Evolutionary conservation across 2,329 filamentous ascomycete genomes (phyloP), one percentile per base, ranked within the genome.

Genomic region (Fusarium poae): DNA sequence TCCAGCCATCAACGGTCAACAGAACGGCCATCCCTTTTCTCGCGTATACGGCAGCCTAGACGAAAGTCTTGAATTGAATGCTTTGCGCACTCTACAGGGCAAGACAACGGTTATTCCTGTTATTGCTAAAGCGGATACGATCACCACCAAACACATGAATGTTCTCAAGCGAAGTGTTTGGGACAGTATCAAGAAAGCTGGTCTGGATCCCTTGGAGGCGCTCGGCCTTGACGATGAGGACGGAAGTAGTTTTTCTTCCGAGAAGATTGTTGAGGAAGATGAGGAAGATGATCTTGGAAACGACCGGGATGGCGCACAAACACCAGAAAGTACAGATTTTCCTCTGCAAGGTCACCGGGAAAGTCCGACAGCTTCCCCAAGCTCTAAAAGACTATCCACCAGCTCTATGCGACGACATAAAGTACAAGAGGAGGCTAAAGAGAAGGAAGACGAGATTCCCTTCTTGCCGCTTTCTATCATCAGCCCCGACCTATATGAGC

Each of bases 51-150:
- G 92, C 29, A 89, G 90, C 23, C 84, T 98, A 16, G 94, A 98
- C 73, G 91, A 97, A 70, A 92, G 93, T 70, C 86, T 99, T 12
- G 96, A 99, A 76, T 82, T 99, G 25, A 94, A 97, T 76, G 92
- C 97, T 59, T 85, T 99, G 74, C 92, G 92, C 48, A 92, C 91
- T 18, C 86, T 99, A 29, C 91, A 97, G 78, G 92, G 92, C 74
- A 97, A 97, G 84, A 98, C 96, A 0, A 97, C 93, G 0, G 93
- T 98, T 62, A 93, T 99, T 46, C 96, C 96, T 0, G 90, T 99
- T 61, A 95, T 99, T 76, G 92, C 94, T 77, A 99, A 99, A 81
- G 95, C 96, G 39, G 96, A 99, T 78, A 97, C 94, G 16, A 92
- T 98, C 73, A 98, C 96, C n/a, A 90, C 92, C 0, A 91, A 92